Conservation (phyloP, 2,329 filamentous ascomycete species). For the Mycosphaerella arachidis region DNA sequence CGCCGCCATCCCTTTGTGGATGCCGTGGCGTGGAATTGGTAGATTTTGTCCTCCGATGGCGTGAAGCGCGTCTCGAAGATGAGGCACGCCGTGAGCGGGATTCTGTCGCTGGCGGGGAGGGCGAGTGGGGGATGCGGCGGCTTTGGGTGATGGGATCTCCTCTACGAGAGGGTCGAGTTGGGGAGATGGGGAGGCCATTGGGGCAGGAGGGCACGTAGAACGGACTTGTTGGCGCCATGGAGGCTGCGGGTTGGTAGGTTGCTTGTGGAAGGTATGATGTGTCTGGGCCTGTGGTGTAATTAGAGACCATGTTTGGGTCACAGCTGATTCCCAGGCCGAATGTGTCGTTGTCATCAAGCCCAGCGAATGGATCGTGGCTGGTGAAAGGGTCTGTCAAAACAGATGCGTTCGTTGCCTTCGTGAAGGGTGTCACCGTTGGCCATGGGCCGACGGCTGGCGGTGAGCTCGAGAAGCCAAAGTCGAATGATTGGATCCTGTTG, state of each 20-base stretch:
- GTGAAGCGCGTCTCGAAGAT: constrained; percentile 22
- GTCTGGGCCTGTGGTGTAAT: constrained; percentile 12
- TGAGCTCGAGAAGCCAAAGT: constrained; percentile 31
- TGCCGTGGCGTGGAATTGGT: constrained; percentile 25
- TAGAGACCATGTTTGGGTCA: constrained; percentile 27
- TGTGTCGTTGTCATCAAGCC: constrained; percentile 14
- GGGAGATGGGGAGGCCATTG: constrained; percentile 24
- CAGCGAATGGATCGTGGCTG: constrained; percentile 21
- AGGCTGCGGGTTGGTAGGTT: constrained; percentile 9
- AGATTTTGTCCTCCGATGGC: constrained; percentile 28
- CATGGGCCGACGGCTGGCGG: constrained; percentile 18
- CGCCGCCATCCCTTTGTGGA: constrained; percentile 44
- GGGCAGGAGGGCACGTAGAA: constrained; percentile 21
- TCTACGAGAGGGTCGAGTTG: constrained; percentile 6
- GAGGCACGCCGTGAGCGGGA: constrained; percentile 19
- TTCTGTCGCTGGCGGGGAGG: constrained; percentile 27
- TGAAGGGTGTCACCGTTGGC: constrained; percentile 14
- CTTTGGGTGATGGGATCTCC: constrained; percentile 10
- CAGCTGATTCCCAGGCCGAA: constrained; percentile 33
- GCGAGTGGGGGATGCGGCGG: constrained; percentile 19
- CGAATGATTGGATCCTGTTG: constrained; percentile 28
- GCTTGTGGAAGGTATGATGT: constrained; percentile 12
- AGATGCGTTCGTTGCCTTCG: constrained; percentile 10
- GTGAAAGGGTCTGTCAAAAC: constrained; percentile 19
- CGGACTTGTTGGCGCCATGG: constrained; percentile 11